Percentiles rank a stretch among this genome's conserved stretches.
These are phyloP conservation scores for Benincasa hispida DNA, from an alignment of 306 rosid genomes.

Conservation along the genomic window DNA sequence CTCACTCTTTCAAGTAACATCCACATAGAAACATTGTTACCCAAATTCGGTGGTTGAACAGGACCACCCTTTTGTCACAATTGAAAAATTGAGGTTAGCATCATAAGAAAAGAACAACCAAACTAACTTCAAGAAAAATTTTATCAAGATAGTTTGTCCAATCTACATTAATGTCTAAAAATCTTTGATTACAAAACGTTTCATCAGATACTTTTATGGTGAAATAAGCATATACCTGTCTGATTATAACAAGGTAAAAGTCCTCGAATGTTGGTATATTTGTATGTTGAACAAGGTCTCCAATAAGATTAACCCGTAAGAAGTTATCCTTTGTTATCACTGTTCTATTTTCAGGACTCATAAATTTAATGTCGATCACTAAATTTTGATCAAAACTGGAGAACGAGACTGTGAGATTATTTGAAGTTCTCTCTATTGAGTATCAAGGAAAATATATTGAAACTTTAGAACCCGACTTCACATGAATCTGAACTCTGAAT, in stretches of 20 bases:
- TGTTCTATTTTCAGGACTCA: slow-evolving; percentile 81
- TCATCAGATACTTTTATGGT: background rate
- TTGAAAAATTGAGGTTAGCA: background rate
- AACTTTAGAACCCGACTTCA: slow-evolving; percentile 70
- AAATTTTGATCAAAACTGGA: background rate
- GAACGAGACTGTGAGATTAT: background rate
- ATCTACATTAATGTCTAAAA: background rate
- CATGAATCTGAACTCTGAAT: slow-evolving; percentile 67
- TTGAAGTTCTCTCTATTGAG: too few species aligned
- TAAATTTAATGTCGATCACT: background rate
- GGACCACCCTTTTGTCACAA: slow-evolving; percentile 42
- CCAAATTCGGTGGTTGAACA: slow-evolving; percentile 63
- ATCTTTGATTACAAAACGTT: background rate
- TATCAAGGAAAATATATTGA: slow-evolving; percentile 41
- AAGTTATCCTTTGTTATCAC: slow-evolving; percentile 52
- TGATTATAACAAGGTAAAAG: slow-evolving; percentile 74
- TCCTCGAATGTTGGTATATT: slow-evolving; percentile 80
- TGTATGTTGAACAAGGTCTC: slow-evolving; percentile 80
- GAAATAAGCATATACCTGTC: slow-evolving; percentile 44
- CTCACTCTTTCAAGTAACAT: slow-evolving; percentile 92
- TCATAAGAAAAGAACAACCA: background rate
- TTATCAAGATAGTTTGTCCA: background rate
- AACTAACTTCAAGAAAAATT: background rate
- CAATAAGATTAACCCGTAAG: slow-evolving; percentile 67
- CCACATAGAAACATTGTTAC: slow-evolving; percentile 74